Percentiles rank a stretch among this genome's conserved stretches.
Conservation (phyloP, 179 eudicot genomes). For the Camellia oleifera region DNA sequence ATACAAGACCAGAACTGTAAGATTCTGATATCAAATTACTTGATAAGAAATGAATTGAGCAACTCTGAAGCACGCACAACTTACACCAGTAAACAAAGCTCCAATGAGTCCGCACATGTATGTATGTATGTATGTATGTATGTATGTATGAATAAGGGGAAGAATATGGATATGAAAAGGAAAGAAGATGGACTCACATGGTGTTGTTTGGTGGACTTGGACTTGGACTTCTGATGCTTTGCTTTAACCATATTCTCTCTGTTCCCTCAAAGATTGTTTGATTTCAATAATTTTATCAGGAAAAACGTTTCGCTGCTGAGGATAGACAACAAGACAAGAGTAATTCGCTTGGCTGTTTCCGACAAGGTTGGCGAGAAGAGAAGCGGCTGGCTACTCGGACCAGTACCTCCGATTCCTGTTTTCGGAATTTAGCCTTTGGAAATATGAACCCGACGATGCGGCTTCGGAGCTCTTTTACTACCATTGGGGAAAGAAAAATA, state of each 20-base stretch:
- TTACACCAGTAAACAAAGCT: neutral
- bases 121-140: neutral
- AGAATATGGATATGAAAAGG: neutral
- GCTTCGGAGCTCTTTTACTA: no score
- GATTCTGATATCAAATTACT: neutral
- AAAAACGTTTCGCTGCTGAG: neutral
- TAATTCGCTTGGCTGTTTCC: neutral
- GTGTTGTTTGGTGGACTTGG: slow-evolving; percentile 41
- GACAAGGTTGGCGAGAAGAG: slow-evolving; percentile 8
- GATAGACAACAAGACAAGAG: neutral
- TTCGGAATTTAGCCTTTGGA: neutral
- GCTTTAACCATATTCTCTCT: slow-evolving; percentile 51
- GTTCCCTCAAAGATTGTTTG: slow-evolving; percentile 6
- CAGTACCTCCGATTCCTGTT: neutral
- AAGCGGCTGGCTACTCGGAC: neutral
- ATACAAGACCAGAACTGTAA: neutral
- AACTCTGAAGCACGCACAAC: slow-evolving; percentile 2
- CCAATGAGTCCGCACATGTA: slow-evolving; percentile 12
- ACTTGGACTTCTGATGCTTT: slow-evolving; percentile 63
- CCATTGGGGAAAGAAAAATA: no score
- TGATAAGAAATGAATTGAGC: slow-evolving; percentile 1
- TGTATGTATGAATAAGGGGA: neutral
- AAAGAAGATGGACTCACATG: slow-evolving; percentile 33
- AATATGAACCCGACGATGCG: no score
- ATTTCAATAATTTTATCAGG: neutral